A percentile compares a stretch with the other conserved stretches of the same genome.
These are phyloP conservation scores for Arthrobotrys iridis DNA, from an alignment of 2,329 filamentous ascomycete species.

Conservation along the genomic window DNA sequence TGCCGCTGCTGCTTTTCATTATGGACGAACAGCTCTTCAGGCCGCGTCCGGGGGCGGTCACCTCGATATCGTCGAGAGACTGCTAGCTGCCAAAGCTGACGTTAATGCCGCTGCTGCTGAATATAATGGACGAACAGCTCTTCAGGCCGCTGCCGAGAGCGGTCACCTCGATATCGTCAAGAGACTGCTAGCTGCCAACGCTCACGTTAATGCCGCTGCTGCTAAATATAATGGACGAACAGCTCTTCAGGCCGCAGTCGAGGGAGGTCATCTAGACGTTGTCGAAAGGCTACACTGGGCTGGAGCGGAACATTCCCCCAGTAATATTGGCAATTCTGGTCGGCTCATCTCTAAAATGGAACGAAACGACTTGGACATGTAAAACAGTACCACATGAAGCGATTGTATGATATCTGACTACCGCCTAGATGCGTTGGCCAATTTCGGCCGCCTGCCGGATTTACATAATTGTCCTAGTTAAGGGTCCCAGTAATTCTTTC, in stretches of 20 bases:
- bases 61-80: too few relatives aligned
- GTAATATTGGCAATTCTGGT: too few relatives aligned
- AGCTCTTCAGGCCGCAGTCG: constrained; percentile 6
- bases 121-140: background rate
- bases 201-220: background rate
- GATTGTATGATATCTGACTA: too few relatives aligned
- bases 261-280: background rate
- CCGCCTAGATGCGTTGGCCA: too few relatives aligned
- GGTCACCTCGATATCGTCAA: constrained; percentile 3
- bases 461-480: too few relatives aligned
- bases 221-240: background rate
- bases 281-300: background rate
- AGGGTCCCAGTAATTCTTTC: too few relatives aligned
- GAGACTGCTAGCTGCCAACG: background rate
- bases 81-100: too few relatives aligned
- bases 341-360: too few relatives aligned
- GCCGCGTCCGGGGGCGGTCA: background rate
- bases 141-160: background rate
- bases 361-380: too few relatives aligned
- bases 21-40: constrained; percentile 8
- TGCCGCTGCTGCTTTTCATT: background rate
- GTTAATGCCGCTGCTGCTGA: background rate
- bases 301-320: background rate
- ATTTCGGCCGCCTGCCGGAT: too few relatives aligned
- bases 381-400: too few relatives aligned